Evolutionary conservation across 176 grass and related monocot genomes (phyloP).

Genomic region (Eragrostis curvula): DNA sequence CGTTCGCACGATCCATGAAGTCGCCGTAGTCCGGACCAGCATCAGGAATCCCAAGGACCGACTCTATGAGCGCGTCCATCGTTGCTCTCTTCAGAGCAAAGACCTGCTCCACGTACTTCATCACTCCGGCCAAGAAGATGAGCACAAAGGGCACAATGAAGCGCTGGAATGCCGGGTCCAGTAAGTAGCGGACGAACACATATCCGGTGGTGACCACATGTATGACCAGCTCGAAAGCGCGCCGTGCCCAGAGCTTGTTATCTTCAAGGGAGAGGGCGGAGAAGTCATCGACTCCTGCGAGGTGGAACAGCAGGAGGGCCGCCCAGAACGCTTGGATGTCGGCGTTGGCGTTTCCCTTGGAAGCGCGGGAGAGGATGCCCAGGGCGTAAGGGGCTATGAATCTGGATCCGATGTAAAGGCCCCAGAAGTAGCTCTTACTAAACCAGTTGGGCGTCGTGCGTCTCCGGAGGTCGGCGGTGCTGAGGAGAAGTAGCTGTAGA

Average conservation of each 20-base stretch:
- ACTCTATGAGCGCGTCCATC: constrained; percentile 32
- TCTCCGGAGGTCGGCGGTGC: constrained; percentile 16
- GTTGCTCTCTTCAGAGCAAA: constrained; percentile 19
- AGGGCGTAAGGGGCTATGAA: constrained; percentile 32
- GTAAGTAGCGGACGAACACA: constrained; percentile 12
- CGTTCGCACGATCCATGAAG: constrained; percentile 9
- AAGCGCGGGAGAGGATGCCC: constrained; percentile 32
- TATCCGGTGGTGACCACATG: constrained; percentile 3
- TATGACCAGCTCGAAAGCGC: constrained; percentile 19
- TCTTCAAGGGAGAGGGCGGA: constrained; percentile 48
- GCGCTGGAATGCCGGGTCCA: not conserved
- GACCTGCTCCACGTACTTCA: constrained; percentile 43
- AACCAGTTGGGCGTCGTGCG: not conserved
- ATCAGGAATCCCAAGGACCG: constrained; percentile 32
- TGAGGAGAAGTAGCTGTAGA: constrained; percentile 38
- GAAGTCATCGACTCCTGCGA: constrained; percentile 47
- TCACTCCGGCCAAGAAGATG: constrained; percentile 19
- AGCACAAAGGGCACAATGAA: not conserved
- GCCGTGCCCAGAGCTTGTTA: constrained; percentile 51
- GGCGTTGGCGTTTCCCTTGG: not conserved
- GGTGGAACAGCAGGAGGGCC: constrained; percentile 47
- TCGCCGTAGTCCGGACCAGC: constrained; percentile 38
- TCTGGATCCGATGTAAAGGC: constrained; percentile 21
- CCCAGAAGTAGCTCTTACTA: constrained; percentile 35
- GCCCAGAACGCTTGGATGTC: constrained; percentile 47